Evolutionary conservation across 2,329 filamentous ascomycete genomes (phyloP).

Genomic region (Magnaporthiopsis rhizophila): DNA sequence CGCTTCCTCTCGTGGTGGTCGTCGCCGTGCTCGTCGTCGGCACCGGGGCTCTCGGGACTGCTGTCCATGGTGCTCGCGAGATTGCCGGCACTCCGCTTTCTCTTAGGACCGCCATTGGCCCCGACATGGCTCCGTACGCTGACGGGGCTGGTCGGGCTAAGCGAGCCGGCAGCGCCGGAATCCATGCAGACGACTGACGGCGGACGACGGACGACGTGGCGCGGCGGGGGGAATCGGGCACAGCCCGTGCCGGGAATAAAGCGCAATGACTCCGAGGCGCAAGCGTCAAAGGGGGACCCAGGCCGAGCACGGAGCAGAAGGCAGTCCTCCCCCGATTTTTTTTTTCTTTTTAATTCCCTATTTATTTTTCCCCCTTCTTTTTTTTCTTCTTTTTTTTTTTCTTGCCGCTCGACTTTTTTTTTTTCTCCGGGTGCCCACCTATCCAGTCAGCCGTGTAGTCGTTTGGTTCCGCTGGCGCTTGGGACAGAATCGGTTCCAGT

Average conservation of each 20-base stretch:
- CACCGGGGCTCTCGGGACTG: conserved; percentile 51
- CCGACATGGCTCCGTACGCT: conserved; percentile 40
- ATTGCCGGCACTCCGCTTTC: conserved; percentile 47
- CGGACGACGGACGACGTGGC: conserved; percentile 7
- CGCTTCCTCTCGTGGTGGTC: conserved; percentile 52
- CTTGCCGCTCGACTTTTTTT: background rate
- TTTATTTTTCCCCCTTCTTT: background rate
- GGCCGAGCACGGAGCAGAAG: conserved; percentile 1
- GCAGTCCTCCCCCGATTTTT: conserved; percentile 1
- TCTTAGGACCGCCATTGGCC: conserved; percentile 40
- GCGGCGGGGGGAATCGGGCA: conserved; percentile 2
- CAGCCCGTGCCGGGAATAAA: conserved; percentile 3
- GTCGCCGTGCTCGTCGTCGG: conserved; percentile 47
- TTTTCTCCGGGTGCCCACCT: background rate
- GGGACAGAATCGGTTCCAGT: background rate
- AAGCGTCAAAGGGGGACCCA: background rate
- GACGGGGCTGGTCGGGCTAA: conserved; percentile 47
- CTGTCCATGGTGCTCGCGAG: conserved; percentile 44
- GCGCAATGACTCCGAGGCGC: background rate
- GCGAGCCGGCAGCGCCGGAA: conserved; percentile 23
- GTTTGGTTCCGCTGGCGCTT: background rate
- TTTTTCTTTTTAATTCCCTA: background rate
- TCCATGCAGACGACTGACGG: conserved; percentile 21
- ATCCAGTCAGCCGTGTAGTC: background rate
- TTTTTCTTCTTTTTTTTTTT: background rate